Evolutionary conservation across 2,329 filamentous ascomycete species (phyloP), one percentile per base, ranked within the genome.

Genomic region (Claviceps lovelessii): DNA sequence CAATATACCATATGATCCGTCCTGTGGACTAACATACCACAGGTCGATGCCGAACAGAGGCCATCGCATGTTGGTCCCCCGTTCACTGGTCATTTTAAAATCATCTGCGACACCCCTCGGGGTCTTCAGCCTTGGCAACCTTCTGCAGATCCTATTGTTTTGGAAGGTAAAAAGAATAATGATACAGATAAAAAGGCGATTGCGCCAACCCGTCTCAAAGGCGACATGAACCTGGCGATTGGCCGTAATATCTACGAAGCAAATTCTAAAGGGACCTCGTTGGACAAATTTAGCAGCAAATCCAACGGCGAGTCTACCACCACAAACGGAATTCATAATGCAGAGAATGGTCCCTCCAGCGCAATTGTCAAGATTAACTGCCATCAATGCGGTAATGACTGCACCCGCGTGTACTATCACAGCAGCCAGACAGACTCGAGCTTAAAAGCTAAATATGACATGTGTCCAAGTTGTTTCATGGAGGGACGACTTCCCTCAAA

Each of bases 91-190:
- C 93, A 98, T 69, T 98, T 98, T 79, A 86, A 89, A 68, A 85
- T 97, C 58, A 91, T 91, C 55, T 93, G 90, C 65, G 93, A 98
- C 68, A 98, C 93, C 0, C 93, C 93, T 53, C 84, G 93, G 56
- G 93, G 93, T 42, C 79, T 98, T 52, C 91, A 97, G 68, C 87
- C 91, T 29, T 95, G 91, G 81, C 93, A 98, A 67, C 93, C 93
- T 19, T 86, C 87, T 19, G 84, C 90, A 1, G 86, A 89, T 62
- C 82, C 88, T 7, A 71, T 83, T 45, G 74, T 84, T 5, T 65
- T 77, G n/a, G 74, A 83, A 59, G 81, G 81, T 54, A 83, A 80
- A 66, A 76, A 76, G 61, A 78, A 71, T 58, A 69, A 69, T 52
- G 79, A 85, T 51, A 95, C 90, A 0, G 90, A 95, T n/a, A 73